A percentile compares a stretch with the other conserved stretches of the same genome.
These are phyloP conservation scores for Pythium aristosporum DNA, from an alignment of 352 stramenopile species.

Conservation along the genomic window DNA sequence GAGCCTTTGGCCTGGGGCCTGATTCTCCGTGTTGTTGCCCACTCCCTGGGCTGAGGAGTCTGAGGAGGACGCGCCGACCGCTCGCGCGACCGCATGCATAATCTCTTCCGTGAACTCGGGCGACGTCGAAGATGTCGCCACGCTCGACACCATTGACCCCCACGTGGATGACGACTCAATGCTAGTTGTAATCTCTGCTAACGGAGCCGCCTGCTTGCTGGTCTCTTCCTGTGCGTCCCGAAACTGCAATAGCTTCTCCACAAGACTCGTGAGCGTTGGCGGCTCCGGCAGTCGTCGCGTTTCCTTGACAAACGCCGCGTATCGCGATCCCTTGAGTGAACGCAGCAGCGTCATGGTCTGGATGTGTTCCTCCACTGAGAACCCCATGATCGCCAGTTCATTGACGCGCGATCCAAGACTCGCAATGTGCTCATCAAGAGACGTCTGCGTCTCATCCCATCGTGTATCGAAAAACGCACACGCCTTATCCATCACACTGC, in stretches of 20 bases:
- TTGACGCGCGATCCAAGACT: conserved; percentile 12
- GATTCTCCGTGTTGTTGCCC: not conserved
- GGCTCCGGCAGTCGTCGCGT: not conserved
- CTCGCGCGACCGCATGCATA: conserved; percentile 17
- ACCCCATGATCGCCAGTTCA: conserved; percentile 16
- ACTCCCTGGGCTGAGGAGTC: not conserved
- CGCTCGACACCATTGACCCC: not conserved
- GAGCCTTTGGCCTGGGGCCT: not conserved
- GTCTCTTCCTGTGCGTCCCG: not conserved
- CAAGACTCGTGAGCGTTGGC: conserved; percentile 4
- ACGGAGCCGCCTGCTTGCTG: not conserved
- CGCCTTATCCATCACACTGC: conserved; percentile 24
- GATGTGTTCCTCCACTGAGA: conserved; percentile 18
- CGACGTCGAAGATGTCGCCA: not conserved
- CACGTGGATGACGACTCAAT: not conserved
- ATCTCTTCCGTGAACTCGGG: conserved; percentile 15
- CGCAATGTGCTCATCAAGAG: conserved; percentile 6
- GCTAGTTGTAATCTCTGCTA: not conserved
- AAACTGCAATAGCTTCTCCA: conserved; percentile 8
- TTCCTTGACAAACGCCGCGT: not conserved
- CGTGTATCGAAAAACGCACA: conserved; percentile 23
- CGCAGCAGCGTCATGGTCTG: conserved; percentile 21
- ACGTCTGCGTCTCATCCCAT: conserved; percentile 7
- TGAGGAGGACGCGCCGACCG: conserved; percentile 4
- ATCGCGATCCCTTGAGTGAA: conserved; percentile 18